These are phyloP conservation scores for Tremellales sp. DNA, from an alignment of 1,284 basidiomycete species.

Conservation along the genomic window DNA sequence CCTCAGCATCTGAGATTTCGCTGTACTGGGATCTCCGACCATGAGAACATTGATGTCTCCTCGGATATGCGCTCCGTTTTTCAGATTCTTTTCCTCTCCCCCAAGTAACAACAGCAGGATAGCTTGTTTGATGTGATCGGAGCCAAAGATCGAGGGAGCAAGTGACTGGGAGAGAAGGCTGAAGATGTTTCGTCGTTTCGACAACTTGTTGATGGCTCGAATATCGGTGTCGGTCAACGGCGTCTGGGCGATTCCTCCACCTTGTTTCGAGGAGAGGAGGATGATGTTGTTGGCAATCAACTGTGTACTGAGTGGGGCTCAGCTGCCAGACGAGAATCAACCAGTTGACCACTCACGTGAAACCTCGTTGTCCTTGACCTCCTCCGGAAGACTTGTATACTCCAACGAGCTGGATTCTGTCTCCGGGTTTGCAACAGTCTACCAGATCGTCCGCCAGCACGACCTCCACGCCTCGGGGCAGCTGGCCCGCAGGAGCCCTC, in stretches of 20 bases:
- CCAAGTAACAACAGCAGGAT: conserved; percentile 89
- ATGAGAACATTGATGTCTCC: conserved; percentile 99
- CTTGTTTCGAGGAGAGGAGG: conserved; percentile 91
- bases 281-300: conserved; percentile 95
- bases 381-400: conserved; percentile 92
- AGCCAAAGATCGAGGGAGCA: conserved; percentile 95
- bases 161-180: conserved; percentile 86
- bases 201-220: conserved; percentile 90
- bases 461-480: conserved; percentile 92
- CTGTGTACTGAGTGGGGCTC: conserved; percentile 62
- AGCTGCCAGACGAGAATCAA: neutral
- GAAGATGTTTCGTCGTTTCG: conserved; percentile 80
- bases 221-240: conserved; percentile 92
- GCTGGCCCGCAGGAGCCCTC: conserved; percentile 91
- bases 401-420: conserved; percentile 94
- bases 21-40: conserved; percentile 98
- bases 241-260: conserved; percentile 91
- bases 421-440: conserved; percentile 95
- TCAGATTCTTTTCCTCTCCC: conserved; percentile 95
- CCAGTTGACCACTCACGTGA: conserved; percentile 65
- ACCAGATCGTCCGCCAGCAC: conserved; percentile 96
- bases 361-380: conserved; percentile 71
- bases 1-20: conserved; percentile 93
- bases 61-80: conserved; percentile 97
- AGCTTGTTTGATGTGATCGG: conserved; percentile 93